A percentile compares a stretch with the other conserved stretches of the same genome.
Conservation (phyloP, 495 filamentous ascomycete species). For the Daldinia bambusicola region DNA sequence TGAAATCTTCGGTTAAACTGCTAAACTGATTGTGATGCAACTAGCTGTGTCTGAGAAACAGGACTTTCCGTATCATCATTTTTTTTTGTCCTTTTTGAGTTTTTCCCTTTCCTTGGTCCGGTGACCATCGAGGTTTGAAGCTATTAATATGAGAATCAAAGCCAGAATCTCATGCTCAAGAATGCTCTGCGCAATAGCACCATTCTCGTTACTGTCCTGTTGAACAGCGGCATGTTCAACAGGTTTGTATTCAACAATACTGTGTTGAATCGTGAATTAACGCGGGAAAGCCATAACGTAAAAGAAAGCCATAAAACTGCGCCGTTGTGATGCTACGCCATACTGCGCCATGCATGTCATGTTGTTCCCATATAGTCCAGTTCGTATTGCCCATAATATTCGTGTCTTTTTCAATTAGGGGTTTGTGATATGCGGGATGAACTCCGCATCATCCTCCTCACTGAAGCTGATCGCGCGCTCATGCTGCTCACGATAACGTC, state of each 20-base stretch:
- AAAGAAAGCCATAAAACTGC: neutral
- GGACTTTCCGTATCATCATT: neutral
- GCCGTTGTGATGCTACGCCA: neutral
- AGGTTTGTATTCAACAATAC: too few relatives aligned
- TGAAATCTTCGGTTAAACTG: neutral
- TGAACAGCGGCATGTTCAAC: too few relatives aligned
- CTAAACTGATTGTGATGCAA: neutral
- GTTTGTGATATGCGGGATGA: conserved; percentile 17
- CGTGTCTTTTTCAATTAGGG: neutral
- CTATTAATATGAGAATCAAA: neutral
- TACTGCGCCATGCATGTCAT: neutral
- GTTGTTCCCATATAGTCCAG: neutral
- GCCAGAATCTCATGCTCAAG: neutral
- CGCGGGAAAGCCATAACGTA: neutral
- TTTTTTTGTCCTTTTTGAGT: too few relatives aligned
- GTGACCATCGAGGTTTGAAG: neutral
- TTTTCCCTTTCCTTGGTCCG: neutral
- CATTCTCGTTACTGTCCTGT: too few relatives aligned
- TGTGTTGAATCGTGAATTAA: neutral
- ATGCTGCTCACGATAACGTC: neutral
- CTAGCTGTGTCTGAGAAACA: neutral
- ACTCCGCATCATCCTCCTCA: conserved; percentile 17
- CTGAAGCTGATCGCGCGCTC: conserved; percentile 5
- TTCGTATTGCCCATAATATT: neutral
- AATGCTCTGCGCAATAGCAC: too few relatives aligned